phyloP scores from a whole-genome alignment of 305 asterid species.

The Nicotiana rustica region DNA sequence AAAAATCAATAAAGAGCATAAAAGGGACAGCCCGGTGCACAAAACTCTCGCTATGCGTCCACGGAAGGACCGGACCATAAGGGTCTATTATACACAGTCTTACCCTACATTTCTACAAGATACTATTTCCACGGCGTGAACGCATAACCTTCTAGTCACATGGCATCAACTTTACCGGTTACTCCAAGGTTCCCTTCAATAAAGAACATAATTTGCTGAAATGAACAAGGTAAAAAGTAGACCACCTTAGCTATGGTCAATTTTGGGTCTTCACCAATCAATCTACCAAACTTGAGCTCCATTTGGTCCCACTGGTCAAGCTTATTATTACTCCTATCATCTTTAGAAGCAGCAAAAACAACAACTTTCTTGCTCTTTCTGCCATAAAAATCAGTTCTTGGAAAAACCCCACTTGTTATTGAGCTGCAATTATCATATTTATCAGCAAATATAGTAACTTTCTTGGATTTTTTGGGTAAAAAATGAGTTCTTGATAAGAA shows the following conservation, averaged over 20 bases:
- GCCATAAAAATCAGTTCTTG: conserved; percentile 39
- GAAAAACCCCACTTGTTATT: neutral
- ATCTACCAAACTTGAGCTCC: conserved; percentile 94
- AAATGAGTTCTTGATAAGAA: conserved; percentile 42
- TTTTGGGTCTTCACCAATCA: conserved; percentile 98
- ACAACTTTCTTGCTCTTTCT: conserved; percentile 45
- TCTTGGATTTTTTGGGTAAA: conserved; percentile 58
- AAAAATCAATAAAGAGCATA: neutral
- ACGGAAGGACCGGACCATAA: too few relatives aligned
- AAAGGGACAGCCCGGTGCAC: too few relatives aligned
- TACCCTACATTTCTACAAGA: too few relatives aligned
- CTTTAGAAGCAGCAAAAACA: conserved; percentile 67
- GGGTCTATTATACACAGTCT: too few relatives aligned
- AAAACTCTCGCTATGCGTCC: too few relatives aligned
- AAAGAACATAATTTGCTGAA: neutral
- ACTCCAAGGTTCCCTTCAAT: too few relatives aligned
- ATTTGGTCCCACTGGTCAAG: conserved; percentile 83
- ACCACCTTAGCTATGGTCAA: conserved; percentile 86
- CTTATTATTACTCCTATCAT: conserved; percentile 42
- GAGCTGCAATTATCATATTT: conserved; percentile 52
- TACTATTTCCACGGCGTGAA: too few relatives aligned
- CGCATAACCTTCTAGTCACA: too few relatives aligned
- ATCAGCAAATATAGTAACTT: conserved; percentile 56
- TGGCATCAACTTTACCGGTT: too few relatives aligned
- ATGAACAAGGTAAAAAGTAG: neutral